phyloP scores from a whole-genome alignment of 495 filamentous ascomycete genomes.

The Penicillium mononematosum region DNA sequence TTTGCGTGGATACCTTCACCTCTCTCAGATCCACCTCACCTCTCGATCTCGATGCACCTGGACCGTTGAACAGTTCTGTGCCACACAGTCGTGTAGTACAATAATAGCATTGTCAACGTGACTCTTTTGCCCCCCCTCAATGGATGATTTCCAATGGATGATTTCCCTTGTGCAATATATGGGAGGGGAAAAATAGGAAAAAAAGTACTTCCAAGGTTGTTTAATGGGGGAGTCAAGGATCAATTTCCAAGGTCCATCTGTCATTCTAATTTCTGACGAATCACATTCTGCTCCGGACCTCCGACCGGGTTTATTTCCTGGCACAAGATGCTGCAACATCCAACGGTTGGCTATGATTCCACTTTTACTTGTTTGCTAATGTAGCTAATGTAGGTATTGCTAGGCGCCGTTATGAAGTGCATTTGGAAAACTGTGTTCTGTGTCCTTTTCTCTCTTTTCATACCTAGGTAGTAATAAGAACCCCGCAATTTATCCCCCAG shows the following conservation, averaged over 20 bases:
- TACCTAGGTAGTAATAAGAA: not conserved
- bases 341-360: not conserved
- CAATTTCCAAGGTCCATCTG: not conserved
- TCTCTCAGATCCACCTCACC: not conserved
- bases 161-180: not conserved
- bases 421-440: not conserved
- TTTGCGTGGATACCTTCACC: not conserved
- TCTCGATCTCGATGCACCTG: not conserved
- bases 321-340: not conserved
- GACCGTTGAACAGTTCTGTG: not conserved
- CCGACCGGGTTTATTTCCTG: constrained; percentile 17
- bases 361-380: not conserved
- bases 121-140: not conserved
- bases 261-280: constrained; percentile 7
- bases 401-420: not conserved
- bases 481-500: too few species aligned
- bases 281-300: constrained; percentile 20
- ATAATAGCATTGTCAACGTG: not conserved
- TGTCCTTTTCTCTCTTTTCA: not conserved
- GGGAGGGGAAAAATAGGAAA: not conserved
- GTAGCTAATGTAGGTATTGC: not conserved
- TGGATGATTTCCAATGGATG: not conserved
- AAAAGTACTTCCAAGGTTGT: too few species aligned
- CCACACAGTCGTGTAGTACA: not conserved
- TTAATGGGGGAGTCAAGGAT: not conserved